Conservation (phyloP, 305 asterid species). For the Plantago lanceolata region DNA sequence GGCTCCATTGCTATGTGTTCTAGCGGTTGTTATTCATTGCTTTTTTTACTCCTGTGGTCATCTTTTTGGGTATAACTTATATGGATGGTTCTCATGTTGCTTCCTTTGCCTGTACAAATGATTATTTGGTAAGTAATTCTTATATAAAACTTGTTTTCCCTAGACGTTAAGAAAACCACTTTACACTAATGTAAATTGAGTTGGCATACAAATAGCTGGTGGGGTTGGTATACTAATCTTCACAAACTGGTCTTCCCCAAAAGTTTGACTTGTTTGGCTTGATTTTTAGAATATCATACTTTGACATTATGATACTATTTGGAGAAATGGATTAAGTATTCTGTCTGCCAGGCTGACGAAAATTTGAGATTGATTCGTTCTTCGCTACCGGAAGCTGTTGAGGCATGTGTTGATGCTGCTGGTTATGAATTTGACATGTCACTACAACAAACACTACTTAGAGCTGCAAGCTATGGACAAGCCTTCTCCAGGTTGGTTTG, state of each 20-base stretch:
- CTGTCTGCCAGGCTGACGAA: conserved; percentile 78
- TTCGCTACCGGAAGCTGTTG: conserved; percentile 89
- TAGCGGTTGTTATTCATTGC: background rate
- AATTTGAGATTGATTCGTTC: conserved; percentile 86
- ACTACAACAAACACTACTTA: conserved; percentile 67
- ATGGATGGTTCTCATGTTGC: conserved; percentile 14
- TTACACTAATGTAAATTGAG: no score
- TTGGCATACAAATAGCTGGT: no score
- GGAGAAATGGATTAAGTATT: conserved; percentile 13
- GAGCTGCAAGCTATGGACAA: conserved; percentile 98
- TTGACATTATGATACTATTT: background rate
- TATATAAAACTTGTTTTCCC: no score
- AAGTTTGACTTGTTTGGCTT: no score
- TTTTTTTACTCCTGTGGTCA: background rate
- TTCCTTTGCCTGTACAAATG: background rate
- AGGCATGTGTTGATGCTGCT: conserved; percentile 93
- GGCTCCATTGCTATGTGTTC: conserved; percentile 12
- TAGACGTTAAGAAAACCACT: no score
- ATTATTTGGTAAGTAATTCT: background rate
- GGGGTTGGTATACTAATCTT: no score
- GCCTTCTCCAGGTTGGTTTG: conserved; percentile 85
- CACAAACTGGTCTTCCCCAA: no score
- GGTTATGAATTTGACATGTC: conserved; percentile 84
- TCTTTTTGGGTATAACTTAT: conserved; percentile 14
- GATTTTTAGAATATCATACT: no score